Percentiles rank a stretch among this genome's conserved stretches.
Evolutionary conservation across 768 basidiomycete species (phyloP).

Genomic region (Lactarius indigo): DNA sequence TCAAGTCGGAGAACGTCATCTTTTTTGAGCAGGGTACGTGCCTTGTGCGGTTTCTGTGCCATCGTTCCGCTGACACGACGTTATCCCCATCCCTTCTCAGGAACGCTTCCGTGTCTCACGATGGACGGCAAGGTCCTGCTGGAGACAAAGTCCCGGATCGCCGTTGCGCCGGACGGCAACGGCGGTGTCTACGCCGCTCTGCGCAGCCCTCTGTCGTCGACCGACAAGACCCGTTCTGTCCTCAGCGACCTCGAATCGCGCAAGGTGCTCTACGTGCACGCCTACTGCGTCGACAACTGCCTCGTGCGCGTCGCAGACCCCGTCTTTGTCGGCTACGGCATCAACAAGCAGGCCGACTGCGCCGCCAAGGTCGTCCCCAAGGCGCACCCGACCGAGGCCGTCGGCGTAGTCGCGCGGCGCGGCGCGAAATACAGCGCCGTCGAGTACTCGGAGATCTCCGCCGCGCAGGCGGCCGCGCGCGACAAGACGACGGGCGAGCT

Average conservation of each 20-base stretch:
- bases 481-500: constrained; percentile 70
- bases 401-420: constrained; percentile 88
- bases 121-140: constrained; percentile 93
- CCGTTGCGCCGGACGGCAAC: constrained; percentile 98
- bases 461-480: constrained; percentile 79
- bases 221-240: constrained; percentile 63
- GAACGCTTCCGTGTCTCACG: constrained; percentile 91
- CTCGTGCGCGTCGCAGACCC: constrained; percentile 97
- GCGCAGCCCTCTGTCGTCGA: constrained; percentile 63
- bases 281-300: constrained; percentile 98
- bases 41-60: neutral
- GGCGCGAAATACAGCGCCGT: constrained; percentile 88
- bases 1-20: constrained; percentile 73
- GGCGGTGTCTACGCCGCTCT: constrained; percentile 96
- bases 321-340: constrained; percentile 93
- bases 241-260: constrained; percentile 78
- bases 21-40: constrained; percentile 93
- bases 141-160: constrained; percentile 69
- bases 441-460: constrained; percentile 94
- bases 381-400: constrained; percentile 77
- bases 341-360: constrained; percentile 82
- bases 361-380: constrained; percentile 98
- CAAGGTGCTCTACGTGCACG: constrained; percentile 84
- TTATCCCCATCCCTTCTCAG: constrained; percentile 40
- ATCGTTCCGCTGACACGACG: neutral